Evolutionary conservation across 176 grass and related monocot genomes (phyloP).

Genomic region (Cenchrus purpureus): DNA sequence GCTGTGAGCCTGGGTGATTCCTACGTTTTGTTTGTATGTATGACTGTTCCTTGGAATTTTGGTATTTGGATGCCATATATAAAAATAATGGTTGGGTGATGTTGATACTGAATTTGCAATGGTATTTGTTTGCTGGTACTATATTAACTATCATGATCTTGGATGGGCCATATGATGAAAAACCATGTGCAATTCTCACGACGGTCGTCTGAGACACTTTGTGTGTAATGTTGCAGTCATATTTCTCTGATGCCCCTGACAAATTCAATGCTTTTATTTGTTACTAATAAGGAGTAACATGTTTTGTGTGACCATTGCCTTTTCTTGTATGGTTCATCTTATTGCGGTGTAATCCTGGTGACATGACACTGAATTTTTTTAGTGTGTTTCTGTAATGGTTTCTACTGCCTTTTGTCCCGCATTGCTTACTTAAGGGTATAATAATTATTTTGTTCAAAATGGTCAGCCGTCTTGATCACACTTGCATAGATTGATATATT

Average conservation of each 20-base stretch:
- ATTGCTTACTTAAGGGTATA: neutral
- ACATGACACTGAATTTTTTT: neutral
- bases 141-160: neutral
- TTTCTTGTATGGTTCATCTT: neutral
- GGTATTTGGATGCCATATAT: neutral
- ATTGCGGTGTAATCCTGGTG: neutral
- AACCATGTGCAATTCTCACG: slow-evolving; percentile 47
- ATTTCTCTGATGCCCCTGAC: slow-evolving; percentile 43
- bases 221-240: slow-evolving; percentile 72
- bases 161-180: slow-evolving; percentile 39
- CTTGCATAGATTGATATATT: too few relatives aligned
- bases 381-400: neutral
- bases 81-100: neutral
- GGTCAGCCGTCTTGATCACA: neutral
- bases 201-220: slow-evolving; percentile 71
- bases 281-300: neutral
- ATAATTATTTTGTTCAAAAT: neutral
- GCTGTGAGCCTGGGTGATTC: neutral
- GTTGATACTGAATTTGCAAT: neutral
- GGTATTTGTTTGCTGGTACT: neutral
- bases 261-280: neutral
- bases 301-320: neutral
- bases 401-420: neutral
- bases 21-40: neutral
- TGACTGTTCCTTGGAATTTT: neutral